Conservation (phyloP, 371 early-diverging fungal genomes). For the Apophysomyces ossiformis region DNA sequence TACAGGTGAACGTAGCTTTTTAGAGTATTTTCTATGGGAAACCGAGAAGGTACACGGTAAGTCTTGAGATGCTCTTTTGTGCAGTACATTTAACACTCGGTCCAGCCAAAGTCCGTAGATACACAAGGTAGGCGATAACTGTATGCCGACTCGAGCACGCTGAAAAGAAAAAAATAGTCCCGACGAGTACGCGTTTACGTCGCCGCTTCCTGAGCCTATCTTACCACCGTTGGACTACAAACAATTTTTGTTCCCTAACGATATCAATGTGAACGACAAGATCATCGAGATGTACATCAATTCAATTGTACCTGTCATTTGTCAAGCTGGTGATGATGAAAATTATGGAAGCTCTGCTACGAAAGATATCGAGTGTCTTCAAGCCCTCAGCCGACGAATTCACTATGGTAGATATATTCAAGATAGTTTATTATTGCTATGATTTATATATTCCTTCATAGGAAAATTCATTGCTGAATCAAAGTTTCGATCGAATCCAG, state of each 20-base stretch:
- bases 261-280: conserved; percentile 84
- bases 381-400: conserved; percentile 90
- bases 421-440: conserved; percentile 8
- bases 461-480: conserved; percentile 97
- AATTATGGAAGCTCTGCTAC: conserved; percentile 95
- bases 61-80: conserved; percentile 10
- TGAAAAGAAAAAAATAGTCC: conserved; percentile 55
- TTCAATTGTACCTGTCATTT: conserved; percentile 74
- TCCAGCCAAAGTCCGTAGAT: conserved; percentile 88
- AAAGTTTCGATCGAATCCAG: conserved; percentile 85
- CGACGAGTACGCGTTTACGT: conserved; percentile 95
- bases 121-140: conserved; percentile 47
- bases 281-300: conserved; percentile 80
- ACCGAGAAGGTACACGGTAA: conserved; percentile 91
- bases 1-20: conserved; percentile 68
- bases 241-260: conserved; percentile 67
- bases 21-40: conserved; percentile 89
- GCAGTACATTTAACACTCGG: neutral
- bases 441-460: conserved; percentile 26
- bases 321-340: conserved; percentile 70
- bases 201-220: conserved; percentile 83
- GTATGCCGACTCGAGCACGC: neutral
- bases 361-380: conserved; percentile 90
- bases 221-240: conserved; percentile 84
- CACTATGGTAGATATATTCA: conserved; percentile 77